Base-by-base conservation (phyloP, 192 early-diverging fungal genomes). In the Entophlyctis luteolus region DNA sequence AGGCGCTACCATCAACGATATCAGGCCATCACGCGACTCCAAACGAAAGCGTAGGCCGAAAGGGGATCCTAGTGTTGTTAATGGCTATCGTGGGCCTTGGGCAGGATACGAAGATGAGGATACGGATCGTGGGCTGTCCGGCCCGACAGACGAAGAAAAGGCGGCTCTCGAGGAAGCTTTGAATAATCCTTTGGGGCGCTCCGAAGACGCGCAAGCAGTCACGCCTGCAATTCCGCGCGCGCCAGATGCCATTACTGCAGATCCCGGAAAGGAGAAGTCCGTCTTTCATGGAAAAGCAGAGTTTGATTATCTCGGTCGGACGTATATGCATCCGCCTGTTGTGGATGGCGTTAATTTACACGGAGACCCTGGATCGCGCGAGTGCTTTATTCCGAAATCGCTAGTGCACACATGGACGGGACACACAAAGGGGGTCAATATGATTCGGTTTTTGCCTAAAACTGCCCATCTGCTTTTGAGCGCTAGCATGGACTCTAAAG, bases 281-380 rank as follows among this genome's bases (percentile, higher is more conserved):
- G 79, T 72, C 20, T 94, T 97, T 75, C 95, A 99, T 70, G 94
- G 93, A 33, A 87, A 88, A 72, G 59, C 85, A 0, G 90, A 92
- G 73, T 79, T 75, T 33, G 95, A 99, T 77, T 98, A 97, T 78
- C 82, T 91, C 66, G 95, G 95, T 25, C 75, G 97, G 47, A 95
- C 95, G 4, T 99, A 98, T 67, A 94, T 99, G 90, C 90, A 93
- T 69, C 87, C 93, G 0, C 97, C 97, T n/a, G 78, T 79, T 42
- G 73, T 94, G 55, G 88, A 72, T 53, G 78, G 87, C 65, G 81
- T 86, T 59, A 89, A 96, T 70, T 70, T 96, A 50, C 47, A 71
- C 18, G 83, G 82, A 4, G 91, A 92, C 47, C 72, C 88, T 4
- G 91, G 93, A 28, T 68, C 72, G 36, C 82, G 90, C 67, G 83